Conservation (phyloP, 2,329 filamentous ascomycete genomes). For the Talaromyces piceae region DNA sequence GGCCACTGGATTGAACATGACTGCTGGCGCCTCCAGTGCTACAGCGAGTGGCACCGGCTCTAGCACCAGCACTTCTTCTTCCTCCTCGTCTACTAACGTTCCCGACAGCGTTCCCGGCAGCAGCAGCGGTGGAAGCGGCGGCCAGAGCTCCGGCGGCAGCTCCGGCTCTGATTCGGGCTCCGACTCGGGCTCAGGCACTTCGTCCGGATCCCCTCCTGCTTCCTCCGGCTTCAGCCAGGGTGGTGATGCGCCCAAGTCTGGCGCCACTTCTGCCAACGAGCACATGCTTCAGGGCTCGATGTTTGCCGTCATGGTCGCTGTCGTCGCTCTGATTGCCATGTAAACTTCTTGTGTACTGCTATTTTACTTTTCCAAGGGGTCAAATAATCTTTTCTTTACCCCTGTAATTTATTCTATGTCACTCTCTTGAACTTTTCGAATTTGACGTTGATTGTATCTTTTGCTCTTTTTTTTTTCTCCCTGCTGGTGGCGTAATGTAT, state of each 20-base stretch:
- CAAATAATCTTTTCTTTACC: slow-evolving; percentile 1
- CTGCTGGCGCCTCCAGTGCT: slow-evolving; percentile 28
- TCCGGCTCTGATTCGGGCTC: slow-evolving; percentile 14
- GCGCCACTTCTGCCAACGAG: slow-evolving; percentile 30
- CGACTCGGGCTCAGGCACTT: slow-evolving; percentile 3
- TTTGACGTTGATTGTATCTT: not conserved
- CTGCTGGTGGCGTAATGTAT: not conserved
- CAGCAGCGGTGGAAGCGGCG: slow-evolving; percentile 21
- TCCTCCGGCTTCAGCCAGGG: slow-evolving; percentile 27
- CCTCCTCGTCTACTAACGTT: slow-evolving; percentile 7
- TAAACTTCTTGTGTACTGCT: not conserved
- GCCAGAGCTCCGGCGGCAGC: slow-evolving; percentile 14
- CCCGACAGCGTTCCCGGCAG: slow-evolving; percentile 26
- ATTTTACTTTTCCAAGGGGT: not conserved
- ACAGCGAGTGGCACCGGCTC: not conserved
- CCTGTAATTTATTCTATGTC: slow-evolving; percentile 4
- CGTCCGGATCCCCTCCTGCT: not conserved
- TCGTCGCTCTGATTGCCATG: slow-evolving; percentile 39
- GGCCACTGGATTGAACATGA: slow-evolving; percentile 72
- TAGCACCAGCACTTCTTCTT: not conserved
- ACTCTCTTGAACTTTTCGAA: slow-evolving; percentile 1
- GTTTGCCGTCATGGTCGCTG: slow-evolving; percentile 41
- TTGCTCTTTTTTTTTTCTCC: not conserved
- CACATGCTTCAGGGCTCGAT: slow-evolving; percentile 34
- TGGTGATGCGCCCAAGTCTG: slow-evolving; percentile 13